These are phyloP conservation scores for Exophiala oligosperma DNA, from an alignment of 2,329 filamentous ascomycete genomes.

Conservation along the genomic window DNA sequence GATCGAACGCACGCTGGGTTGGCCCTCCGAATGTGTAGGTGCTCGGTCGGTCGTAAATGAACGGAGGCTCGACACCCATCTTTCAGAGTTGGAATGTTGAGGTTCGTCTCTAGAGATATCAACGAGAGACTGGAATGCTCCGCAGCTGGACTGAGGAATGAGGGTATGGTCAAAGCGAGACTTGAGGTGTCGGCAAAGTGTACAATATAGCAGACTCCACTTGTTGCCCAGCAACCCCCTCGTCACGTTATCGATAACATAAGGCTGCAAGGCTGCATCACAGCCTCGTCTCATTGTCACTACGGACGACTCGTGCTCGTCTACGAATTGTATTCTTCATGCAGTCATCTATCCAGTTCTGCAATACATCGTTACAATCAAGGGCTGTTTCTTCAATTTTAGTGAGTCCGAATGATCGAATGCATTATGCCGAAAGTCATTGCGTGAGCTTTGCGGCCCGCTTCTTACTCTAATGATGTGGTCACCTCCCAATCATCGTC, in stretches of 20 bases:
- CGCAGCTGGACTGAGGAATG: slow-evolving; percentile 6
- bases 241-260: neutral
- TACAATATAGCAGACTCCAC: neutral
- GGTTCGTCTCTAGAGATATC: neutral
- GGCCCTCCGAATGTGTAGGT: slow-evolving; percentile 54
- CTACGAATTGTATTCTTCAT: no score
- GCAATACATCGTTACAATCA: no score
- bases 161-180: neutral
- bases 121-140: neutral
- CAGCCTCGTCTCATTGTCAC: no score
- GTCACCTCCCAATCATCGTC: neutral
- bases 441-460: no score
- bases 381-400: no score
- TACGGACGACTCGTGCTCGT: no score
- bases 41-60: slow-evolving; percentile 66
- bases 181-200: no score
- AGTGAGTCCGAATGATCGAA: no score
- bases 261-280: no score
- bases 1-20: slow-evolving; percentile 69
- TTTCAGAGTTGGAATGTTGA: slow-evolving; percentile 28
- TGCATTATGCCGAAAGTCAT: no score
- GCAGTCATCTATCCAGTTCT: no score
- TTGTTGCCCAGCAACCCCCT: neutral
- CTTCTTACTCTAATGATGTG: neutral
- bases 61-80: slow-evolving; percentile 64